A percentile compares a stretch with the other conserved stretches of the same genome.
phyloP scores from a whole-genome alignment of 495 filamentous ascomycete genomes.

The Penicillium parvum region DNA sequence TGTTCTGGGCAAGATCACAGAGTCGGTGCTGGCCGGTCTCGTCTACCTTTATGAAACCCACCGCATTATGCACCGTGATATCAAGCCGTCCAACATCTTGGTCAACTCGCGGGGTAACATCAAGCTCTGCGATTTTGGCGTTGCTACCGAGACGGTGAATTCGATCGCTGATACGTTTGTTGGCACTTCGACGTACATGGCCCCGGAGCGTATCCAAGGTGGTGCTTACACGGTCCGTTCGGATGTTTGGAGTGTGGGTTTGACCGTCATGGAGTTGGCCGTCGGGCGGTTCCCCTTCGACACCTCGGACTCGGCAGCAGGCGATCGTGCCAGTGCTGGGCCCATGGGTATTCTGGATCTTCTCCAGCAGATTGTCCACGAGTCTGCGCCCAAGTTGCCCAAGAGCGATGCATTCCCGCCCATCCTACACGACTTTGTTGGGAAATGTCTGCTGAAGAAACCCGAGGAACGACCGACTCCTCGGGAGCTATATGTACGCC shows the following conservation, averaged over 20 bases:
- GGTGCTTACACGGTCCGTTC: conserved; percentile 97
- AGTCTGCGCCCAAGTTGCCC: conserved; percentile 86
- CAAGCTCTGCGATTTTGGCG: conserved; percentile 97
- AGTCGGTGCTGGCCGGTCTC: conserved; percentile 90
- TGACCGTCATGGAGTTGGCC: conserved; percentile 92
- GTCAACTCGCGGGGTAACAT: conserved; percentile 92
- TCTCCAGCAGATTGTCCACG: conserved; percentile 94
- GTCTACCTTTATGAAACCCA: conserved; percentile 92
- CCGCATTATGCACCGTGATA: conserved; percentile 97
- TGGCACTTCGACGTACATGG: conserved; percentile 98
- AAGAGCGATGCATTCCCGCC: conserved; percentile 95
- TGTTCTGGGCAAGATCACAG: conserved; percentile 97
- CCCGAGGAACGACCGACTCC: conserved; percentile 86
- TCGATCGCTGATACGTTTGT: conserved; percentile 98
- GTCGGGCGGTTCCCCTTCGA: conserved; percentile 96
- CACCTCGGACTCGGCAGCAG: conserved; percentile 67
- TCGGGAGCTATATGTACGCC: conserved; percentile 63
- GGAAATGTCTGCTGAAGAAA: conserved; percentile 87
- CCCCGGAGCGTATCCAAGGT: conserved; percentile 93
- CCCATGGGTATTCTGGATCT: conserved; percentile 95
- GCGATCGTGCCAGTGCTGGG: conserved; percentile 60
- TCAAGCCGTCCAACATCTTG: conserved; percentile 96
- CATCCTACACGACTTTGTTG: conserved; percentile 93
- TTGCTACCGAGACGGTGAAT: conserved; percentile 93
- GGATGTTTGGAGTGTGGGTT: conserved; percentile 97